Conservation (phyloP, 805 yeast genomes). For the Candida andamanensis region DNA sequence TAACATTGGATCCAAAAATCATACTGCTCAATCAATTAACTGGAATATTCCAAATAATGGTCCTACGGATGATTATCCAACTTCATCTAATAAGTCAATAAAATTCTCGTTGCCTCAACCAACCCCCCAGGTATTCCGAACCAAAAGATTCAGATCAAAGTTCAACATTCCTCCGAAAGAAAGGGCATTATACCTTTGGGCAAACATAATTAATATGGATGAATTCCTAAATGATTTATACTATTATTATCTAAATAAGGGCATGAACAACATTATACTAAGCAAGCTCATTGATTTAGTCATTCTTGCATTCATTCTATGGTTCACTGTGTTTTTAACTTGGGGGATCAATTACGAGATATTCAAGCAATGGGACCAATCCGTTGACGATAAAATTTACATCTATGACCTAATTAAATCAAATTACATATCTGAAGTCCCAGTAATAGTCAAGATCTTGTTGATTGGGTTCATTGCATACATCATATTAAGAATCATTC, state of each 20-base stretch:
- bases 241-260: conserved; percentile 79
- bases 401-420: conserved; percentile 29
- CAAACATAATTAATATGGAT: conserved; percentile 90
- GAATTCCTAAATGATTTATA: conserved; percentile 79
- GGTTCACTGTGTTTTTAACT: conserved; percentile 71
- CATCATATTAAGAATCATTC: conserved; percentile 47
- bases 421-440: conserved; percentile 42
- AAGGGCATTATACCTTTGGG: conserved; percentile 92
- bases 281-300: conserved; percentile 61
- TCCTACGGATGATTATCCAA: neutral
- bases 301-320: conserved; percentile 74
- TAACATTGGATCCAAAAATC: neutral
- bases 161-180: conserved; percentile 47
- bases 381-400: conserved; percentile 14
- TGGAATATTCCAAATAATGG: neutral
- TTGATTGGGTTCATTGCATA: conserved; percentile 58
- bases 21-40: neutral
- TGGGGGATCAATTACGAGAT: conserved; percentile 68
- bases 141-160: conserved; percentile 9
- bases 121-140: conserved; percentile 6
- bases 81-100: conserved; percentile 7
- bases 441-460: conserved; percentile 47
- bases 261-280: conserved; percentile 71
- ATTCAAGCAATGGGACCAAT: conserved; percentile 23
- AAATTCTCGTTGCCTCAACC: conserved; percentile 9